phyloP scores from a whole-genome alignment of 2,329 filamentous ascomycete genomes.

The Trichoderma arundinaceum region DNA sequence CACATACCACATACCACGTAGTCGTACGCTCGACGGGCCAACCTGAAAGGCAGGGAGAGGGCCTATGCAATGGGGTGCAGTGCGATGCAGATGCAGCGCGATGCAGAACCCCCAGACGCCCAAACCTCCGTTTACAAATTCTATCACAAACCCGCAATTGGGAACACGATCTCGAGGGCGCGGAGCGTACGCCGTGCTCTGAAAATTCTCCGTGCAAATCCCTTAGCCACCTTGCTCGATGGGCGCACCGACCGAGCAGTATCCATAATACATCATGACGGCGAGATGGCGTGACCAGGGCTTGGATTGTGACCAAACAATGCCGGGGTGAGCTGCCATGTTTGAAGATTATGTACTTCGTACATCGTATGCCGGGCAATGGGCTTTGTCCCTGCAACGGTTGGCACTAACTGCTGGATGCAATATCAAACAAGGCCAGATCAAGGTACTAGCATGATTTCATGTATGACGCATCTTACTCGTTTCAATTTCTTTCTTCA shows the following conservation, averaged over 20 bases:
- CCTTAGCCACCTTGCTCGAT: not conserved
- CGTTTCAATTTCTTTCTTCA: not conserved
- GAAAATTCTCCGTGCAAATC: constrained; percentile 19
- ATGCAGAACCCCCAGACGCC: no score
- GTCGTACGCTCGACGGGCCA: no score
- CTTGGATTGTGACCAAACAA: constrained; percentile 15
- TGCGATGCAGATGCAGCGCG: no score
- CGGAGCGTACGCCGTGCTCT: not conserved
- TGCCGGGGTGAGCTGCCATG: constrained; percentile 6
- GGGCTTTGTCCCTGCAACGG: constrained; percentile 5
- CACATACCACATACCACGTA: no score
- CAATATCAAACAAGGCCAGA: constrained; percentile 17
- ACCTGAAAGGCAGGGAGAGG: no score
- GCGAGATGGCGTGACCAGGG: constrained; percentile 25
- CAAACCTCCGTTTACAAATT: no score
- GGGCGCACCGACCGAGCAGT: constrained; percentile 11
- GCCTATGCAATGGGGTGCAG: no score
- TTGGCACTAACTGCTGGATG: constrained; percentile 2
- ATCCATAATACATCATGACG: constrained; percentile 20
- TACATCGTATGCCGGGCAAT: not conserved
- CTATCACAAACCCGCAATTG: not conserved
- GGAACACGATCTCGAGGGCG: not conserved
- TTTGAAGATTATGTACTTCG: constrained; percentile 12
- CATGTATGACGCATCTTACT: constrained; percentile 11
- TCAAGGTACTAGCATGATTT: not conserved